Evolutionary conservation across 176 grass and related monocot genomes (phyloP).

Genomic region (Phragmites australis): DNA sequence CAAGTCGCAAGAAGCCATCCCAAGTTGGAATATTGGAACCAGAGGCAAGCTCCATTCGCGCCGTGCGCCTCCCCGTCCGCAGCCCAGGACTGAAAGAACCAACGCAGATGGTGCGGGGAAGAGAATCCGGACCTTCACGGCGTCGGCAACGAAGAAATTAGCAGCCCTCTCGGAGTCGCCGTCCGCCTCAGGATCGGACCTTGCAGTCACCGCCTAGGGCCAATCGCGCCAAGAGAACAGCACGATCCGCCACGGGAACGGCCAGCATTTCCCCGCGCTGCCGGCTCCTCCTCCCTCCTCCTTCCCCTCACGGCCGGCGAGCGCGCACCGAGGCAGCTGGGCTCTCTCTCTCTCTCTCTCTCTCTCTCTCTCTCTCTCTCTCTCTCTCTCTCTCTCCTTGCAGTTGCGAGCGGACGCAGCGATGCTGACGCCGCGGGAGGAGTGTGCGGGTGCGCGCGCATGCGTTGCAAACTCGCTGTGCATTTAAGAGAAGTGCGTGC

Average conservation of each 20-base stretch:
- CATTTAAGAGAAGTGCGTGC: conserved; percentile 37
- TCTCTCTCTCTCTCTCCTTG: background rate
- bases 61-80: background rate
- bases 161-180: background rate
- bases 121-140: conserved; percentile 28
- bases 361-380: background rate
- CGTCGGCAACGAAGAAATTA: background rate
- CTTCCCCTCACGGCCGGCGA: conserved; percentile 5
- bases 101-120: background rate
- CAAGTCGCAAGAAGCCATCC: background rate
- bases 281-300: background rate
- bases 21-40: background rate
- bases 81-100: background rate
- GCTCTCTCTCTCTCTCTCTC: background rate
- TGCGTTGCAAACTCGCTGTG: conserved; percentile 13
- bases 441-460: background rate
- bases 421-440: conserved; percentile 21
- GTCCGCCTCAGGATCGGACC: conserved; percentile 1
- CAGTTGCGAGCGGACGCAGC: conserved; percentile 30
- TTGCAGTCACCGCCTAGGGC: background rate
- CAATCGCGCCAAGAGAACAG: background rate
- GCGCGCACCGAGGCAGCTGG: background rate
- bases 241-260: background rate
- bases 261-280: conserved; percentile 36
- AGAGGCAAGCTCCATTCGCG: background rate